phyloP scores from a whole-genome alignment of 345 rosid species.

The Ceriops zippeliana region DNA sequence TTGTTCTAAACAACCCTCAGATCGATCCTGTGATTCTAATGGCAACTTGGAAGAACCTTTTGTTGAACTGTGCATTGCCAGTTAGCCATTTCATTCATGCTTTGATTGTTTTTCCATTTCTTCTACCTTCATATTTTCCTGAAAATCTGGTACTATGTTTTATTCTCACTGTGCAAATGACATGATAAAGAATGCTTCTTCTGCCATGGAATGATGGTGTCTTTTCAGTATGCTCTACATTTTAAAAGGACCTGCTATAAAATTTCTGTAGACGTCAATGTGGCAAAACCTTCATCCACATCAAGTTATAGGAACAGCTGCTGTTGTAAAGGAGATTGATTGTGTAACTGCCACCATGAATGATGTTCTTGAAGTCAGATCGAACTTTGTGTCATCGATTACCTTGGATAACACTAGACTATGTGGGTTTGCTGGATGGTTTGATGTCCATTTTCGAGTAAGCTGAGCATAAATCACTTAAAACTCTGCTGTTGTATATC shows the following conservation, averaged over 20 bases:
- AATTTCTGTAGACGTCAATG: conserved; percentile 61
- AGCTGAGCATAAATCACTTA: conserved; percentile 28
- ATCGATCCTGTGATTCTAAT: neutral
- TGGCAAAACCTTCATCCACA: conserved; percentile 93
- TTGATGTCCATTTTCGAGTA: conserved; percentile 93
- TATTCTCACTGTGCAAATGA: neutral
- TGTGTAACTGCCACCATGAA: conserved; percentile 72
- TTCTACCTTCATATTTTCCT: neutral
- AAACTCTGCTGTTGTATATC: neutral
- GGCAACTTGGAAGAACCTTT: neutral
- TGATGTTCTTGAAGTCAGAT: conserved; percentile 64
- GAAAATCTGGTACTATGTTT: neutral
- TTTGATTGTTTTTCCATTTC: neutral
- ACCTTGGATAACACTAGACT: conserved; percentile 44
- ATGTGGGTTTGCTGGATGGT: conserved; percentile 94
- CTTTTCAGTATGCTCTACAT: neutral
- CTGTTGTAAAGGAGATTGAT: conserved; percentile 75
- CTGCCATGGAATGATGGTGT: neutral
- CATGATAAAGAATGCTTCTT: conserved; percentile 1
- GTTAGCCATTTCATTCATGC: neutral
- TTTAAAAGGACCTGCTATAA: conserved; percentile 6
- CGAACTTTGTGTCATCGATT: conserved; percentile 54
- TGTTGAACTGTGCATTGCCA: neutral
- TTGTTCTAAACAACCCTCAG: too few species aligned
- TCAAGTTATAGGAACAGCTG: conserved; percentile 76